Conservation (phyloP, 2,329 filamentous ascomycete species). For the Pseudopyricularia cyperi region DNA sequence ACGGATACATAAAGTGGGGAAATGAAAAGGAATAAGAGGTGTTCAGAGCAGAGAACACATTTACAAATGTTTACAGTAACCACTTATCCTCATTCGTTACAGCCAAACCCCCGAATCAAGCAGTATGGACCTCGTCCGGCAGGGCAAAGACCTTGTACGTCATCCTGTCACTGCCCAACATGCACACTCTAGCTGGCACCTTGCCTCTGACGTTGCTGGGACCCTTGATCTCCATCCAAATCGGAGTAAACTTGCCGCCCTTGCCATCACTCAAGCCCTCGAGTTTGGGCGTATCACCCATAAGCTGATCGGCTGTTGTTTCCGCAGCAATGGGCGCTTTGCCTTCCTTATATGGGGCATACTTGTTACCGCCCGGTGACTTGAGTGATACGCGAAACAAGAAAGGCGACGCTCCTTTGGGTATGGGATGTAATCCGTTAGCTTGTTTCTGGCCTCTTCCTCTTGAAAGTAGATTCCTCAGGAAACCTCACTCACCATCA, state of each 20-base stretch:
- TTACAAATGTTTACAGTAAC: neutral
- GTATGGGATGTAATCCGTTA: neutral
- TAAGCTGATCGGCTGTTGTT: neutral
- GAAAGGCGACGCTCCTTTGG: neutral
- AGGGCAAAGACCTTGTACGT: conserved; percentile 35
- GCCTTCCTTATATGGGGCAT: conserved; percentile 6
- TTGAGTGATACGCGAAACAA: neutral
- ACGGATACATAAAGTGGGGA: too few relatives aligned
- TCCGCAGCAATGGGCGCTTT: neutral
- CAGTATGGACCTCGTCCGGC: conserved; percentile 12
- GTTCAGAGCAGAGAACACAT: too few relatives aligned
- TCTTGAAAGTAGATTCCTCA: neutral
- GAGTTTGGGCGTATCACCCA: neutral
- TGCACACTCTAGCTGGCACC: conserved; percentile 34
- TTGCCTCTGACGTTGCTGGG: conserved; percentile 28
- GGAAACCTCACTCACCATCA: neutral
- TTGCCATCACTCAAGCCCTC: neutral
- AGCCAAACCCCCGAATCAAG: neutral
- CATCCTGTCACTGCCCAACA: conserved; percentile 33
- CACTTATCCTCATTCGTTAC: too few relatives aligned
- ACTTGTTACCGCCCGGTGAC: neutral
- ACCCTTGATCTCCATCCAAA: conserved; percentile 38
- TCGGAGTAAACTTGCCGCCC: conserved; percentile 20
- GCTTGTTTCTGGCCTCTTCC: conserved; percentile 2
- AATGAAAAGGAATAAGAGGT: too few relatives aligned